Evolutionary conservation across 2,329 filamentous ascomycete genomes (phyloP).

Genomic region (Aspergillus pseudotamarii): DNA sequence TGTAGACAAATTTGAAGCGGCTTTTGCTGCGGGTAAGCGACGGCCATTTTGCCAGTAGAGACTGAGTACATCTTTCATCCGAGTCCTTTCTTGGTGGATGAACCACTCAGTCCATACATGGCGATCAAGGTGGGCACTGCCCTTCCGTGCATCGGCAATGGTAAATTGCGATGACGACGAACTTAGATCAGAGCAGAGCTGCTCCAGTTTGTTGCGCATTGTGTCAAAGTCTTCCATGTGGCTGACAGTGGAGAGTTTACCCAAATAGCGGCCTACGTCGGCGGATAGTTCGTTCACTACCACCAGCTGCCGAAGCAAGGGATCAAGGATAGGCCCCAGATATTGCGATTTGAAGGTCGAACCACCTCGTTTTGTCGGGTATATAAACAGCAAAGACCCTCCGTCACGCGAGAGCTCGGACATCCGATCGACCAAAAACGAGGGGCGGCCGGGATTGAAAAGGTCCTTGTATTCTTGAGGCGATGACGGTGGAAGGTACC

Average conservation of each 20-base stretch:
- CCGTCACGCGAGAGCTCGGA: constrained; percentile 60
- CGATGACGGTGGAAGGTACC: constrained; percentile 66
- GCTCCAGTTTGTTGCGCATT: constrained; percentile 47
- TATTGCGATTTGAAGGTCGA: constrained; percentile 62
- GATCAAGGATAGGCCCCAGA: constrained; percentile 63
- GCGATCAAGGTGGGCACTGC: constrained; percentile 55
- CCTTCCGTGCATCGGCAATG: constrained; percentile 54
- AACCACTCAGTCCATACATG: constrained; percentile 66
- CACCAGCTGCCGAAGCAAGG: constrained; percentile 60
- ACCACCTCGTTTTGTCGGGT: constrained; percentile 61
- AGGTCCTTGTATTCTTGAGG: constrained; percentile 61
- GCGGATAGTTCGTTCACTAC: constrained; percentile 62
- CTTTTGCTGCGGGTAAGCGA: constrained; percentile 34
- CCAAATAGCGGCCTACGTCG: constrained; percentile 57
- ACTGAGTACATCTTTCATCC: constrained; percentile 56
- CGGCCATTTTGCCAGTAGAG: constrained; percentile 46
- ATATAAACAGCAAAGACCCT: constrained; percentile 64
- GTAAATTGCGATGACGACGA: constrained; percentile 43
- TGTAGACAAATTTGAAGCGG: constrained; percentile 25
- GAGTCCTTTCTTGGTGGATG: constrained; percentile 64
- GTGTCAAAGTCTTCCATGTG: constrained; percentile 59
- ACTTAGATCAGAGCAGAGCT: constrained; percentile 44
- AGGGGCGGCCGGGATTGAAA: constrained; percentile 58
- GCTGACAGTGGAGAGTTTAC: constrained; percentile 56
- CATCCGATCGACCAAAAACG: constrained; percentile 63